Conservation (phyloP, 495 filamentous ascomycete genomes). For the Hypoxylon cercidicola region DNA sequence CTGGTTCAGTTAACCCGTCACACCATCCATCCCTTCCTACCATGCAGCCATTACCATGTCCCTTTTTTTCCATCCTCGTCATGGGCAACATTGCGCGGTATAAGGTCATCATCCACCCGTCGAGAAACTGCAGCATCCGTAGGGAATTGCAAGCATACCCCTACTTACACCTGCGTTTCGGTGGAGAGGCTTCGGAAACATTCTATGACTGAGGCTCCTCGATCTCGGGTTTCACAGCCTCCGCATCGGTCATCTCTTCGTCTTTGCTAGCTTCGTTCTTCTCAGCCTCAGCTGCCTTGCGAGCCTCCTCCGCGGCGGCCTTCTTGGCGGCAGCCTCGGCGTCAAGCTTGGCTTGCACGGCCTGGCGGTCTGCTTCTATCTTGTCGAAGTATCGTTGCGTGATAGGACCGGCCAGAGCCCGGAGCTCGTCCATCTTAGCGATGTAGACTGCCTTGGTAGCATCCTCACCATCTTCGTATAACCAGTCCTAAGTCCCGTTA, state of each 20-base stretch:
- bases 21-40: constrained; percentile 11
- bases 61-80: constrained; percentile 28
- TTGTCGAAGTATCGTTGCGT: constrained; percentile 96
- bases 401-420: constrained; percentile 88
- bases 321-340: constrained; percentile 85
- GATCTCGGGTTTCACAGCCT: constrained; percentile 58
- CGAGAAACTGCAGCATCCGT: neutral
- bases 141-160: neutral
- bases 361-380: constrained; percentile 86
- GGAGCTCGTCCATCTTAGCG: constrained; percentile 95
- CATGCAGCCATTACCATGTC: constrained; percentile 31
- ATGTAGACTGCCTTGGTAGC: constrained; percentile 92
- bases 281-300: constrained; percentile 58
- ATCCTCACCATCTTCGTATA: constrained; percentile 98
- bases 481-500: constrained; percentile 80
- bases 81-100: constrained; percentile 3
- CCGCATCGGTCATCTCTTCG: constrained; percentile 68
- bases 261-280: constrained; percentile 57
- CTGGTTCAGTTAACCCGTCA: constrained; percentile 30
- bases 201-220: constrained; percentile 49
- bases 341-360: constrained; percentile 76
- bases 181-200: neutral
- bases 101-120: neutral
- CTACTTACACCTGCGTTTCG: constrained; percentile 1
- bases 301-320: constrained; percentile 71